Conservation (phyloP, 805 yeast genomes). For the Naumovozyma castellii region DNA sequence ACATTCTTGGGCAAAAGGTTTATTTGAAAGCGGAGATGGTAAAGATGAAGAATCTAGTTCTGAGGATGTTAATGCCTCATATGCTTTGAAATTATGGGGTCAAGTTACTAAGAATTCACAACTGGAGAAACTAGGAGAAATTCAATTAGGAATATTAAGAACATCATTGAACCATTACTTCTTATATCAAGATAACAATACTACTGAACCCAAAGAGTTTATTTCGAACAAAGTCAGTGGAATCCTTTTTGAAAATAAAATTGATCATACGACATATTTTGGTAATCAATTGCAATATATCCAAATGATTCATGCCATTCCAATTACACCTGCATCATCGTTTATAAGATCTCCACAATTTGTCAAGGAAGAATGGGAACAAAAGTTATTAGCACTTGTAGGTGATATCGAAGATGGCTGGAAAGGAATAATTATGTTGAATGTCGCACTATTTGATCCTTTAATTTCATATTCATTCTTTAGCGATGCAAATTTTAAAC, state of each 20-base stretch:
- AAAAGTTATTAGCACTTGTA: conserved; percentile 37
- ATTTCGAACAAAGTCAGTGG: conserved; percentile 63
- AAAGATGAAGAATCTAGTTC: conserved; percentile 67
- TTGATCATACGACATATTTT: conserved; percentile 67
- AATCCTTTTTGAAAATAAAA: conserved; percentile 60
- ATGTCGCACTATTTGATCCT: conserved; percentile 69
- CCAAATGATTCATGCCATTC: conserved; percentile 73
- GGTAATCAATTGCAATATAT: conserved; percentile 65
- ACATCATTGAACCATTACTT: conserved; percentile 47
- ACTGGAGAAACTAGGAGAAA: conserved; percentile 45
- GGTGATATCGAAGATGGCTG: conserved; percentile 53
- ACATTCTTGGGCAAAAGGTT: conserved; percentile 72
- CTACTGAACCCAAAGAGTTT: conserved; percentile 45
- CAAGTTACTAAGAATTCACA: conserved; percentile 42
- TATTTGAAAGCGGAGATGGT: conserved; percentile 63
- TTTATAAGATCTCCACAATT: conserved; percentile 46
- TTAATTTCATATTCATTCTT: conserved; percentile 52
- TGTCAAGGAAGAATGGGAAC: conserved; percentile 57
- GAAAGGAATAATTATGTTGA: conserved; percentile 64
- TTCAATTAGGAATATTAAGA: conserved; percentile 52
- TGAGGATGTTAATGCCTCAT: conserved; percentile 64
- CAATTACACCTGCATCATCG: conserved; percentile 57
- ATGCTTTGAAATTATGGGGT: conserved; percentile 61
- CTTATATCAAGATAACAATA: conserved; percentile 44
- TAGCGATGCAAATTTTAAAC: conserved; percentile 42